Evolutionary conservation across 371 early-diverging fungal species (phyloP).

Genomic region (Paraphysoderma sedebokerense): DNA sequence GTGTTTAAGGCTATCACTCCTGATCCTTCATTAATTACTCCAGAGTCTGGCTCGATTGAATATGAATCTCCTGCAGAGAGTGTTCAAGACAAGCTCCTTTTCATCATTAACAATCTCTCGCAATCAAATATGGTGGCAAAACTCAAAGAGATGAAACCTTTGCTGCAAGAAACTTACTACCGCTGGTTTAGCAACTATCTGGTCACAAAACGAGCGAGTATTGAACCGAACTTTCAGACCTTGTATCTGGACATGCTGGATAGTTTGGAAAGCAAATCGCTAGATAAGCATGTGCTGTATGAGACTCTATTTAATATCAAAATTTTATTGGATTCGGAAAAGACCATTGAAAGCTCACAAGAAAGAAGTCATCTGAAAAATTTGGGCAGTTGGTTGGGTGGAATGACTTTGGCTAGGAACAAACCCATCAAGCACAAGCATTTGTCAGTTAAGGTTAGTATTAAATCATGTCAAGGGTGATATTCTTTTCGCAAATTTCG

Average conservation of each 20-base stretch:
- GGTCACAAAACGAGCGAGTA: constrained; percentile 81
- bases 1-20: no score
- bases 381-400: constrained; percentile 91
- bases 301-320: constrained; percentile 78
- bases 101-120: constrained; percentile 90
- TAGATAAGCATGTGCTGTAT: constrained; percentile 55
- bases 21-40: no score
- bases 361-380: constrained; percentile 84
- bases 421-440: constrained; percentile 85
- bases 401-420: constrained; percentile 84
- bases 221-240: constrained; percentile 86
- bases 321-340: constrained; percentile 76
- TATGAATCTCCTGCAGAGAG: constrained; percentile 50
- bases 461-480: not conserved
- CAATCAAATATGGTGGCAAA: constrained; percentile 68
- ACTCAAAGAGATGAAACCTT: constrained; percentile 51
- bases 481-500: no score
- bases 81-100: constrained; percentile 80
- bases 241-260: constrained; percentile 69
- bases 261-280: constrained; percentile 31
- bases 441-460: constrained; percentile 67
- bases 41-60: no score
- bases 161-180: constrained; percentile 40
- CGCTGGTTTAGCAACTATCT: constrained; percentile 85
- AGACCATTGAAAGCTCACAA: constrained; percentile 70